Base-by-base conservation (phyloP, 768 basidiomycete genomes). In the Calocybe cyanea region DNA sequence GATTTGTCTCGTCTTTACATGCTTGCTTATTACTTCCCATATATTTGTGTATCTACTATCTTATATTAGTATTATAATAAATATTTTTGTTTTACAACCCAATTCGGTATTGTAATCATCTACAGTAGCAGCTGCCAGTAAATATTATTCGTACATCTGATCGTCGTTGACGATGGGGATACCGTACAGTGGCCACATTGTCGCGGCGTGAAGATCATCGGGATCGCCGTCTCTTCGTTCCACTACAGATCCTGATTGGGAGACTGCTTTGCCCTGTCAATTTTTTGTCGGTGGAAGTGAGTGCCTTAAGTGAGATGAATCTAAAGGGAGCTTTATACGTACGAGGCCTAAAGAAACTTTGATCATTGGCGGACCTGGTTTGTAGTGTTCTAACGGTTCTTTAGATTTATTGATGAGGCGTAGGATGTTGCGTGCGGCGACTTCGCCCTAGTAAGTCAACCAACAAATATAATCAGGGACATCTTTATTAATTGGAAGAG, bases 321-420 rank as follows among this genome's bases (percentile, higher is more conserved):
- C 17, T 5, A 17, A 39, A 49, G 17, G 45, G 35, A 18, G 19
- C n/a, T n/a, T n/a, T n/a, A 21, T 0, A 65, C 75, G 52, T 40
- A 80, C 77, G 39, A 83, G 51, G 3, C 82, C 82, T 18, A 85
- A 69, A 0, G 82, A 77, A 1, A 85, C 70, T 56, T 83, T 83
- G 65, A 84, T 83, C 14, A 69, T 77, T 0, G 78, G 77, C 9
- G 61, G 52, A 5, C 69, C 64, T 0, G 80, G 77, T 0, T 41
- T 57, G 48, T 82, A 81, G 8, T 55, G 57, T 40, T 74, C 73
- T 18, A 81, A 59, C n/a, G 58, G 53, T 18, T 64, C 62, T 0
- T 38, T 54, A 10, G 38, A 46, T 40, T 36, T 52, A 17, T 63
- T 59, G 18, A 81, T 66, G 11, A 82, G 72, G 38, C 55, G 59